phyloP scores from a whole-genome alignment of 768 basidiomycete species.

The Rhodotorula diobovata region DNA sequence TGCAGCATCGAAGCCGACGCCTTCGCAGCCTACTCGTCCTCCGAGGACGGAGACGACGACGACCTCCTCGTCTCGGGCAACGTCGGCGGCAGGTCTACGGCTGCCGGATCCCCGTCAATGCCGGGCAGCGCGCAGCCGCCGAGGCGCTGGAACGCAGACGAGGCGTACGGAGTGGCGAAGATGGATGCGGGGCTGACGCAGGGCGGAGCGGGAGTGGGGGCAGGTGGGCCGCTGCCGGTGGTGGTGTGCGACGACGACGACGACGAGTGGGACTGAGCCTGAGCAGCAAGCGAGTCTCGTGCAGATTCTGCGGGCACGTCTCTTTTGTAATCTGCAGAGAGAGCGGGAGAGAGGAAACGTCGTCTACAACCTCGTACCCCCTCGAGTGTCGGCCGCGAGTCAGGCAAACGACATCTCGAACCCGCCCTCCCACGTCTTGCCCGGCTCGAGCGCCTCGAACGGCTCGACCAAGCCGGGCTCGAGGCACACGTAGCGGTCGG shows the following conservation, averaged over 20 bases:
- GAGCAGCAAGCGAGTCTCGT: too few relatives aligned
- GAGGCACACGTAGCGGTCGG: conserved; percentile 81
- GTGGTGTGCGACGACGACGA: too few relatives aligned
- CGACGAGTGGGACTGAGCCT: too few relatives aligned
- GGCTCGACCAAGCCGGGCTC: conserved; percentile 57
- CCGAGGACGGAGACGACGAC: background rate
- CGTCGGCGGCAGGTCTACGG: background rate
- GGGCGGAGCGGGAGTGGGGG: too few relatives aligned
- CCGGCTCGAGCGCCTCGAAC: conserved; percentile 21
- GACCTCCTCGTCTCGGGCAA: background rate
- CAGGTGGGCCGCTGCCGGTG: too few relatives aligned
- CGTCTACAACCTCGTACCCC: too few relatives aligned
- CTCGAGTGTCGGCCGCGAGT: too few relatives aligned
- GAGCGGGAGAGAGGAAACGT: too few relatives aligned
- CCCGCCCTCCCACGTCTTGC: conserved; percentile 26
- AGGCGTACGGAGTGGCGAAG: background rate
- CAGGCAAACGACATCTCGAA: conserved; percentile 14
- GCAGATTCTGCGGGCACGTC: too few relatives aligned
- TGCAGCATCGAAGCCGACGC: background rate
- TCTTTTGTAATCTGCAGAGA: too few relatives aligned
- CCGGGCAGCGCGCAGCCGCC: background rate
- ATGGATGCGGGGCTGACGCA: too few relatives aligned
- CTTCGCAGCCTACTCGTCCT: background rate
- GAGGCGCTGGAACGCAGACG: background rate
- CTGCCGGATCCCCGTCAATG: background rate